These are phyloP conservation scores for Aureobasidium melanogenum DNA, from an alignment of 2,329 filamentous ascomycete species.

Conservation along the genomic window DNA sequence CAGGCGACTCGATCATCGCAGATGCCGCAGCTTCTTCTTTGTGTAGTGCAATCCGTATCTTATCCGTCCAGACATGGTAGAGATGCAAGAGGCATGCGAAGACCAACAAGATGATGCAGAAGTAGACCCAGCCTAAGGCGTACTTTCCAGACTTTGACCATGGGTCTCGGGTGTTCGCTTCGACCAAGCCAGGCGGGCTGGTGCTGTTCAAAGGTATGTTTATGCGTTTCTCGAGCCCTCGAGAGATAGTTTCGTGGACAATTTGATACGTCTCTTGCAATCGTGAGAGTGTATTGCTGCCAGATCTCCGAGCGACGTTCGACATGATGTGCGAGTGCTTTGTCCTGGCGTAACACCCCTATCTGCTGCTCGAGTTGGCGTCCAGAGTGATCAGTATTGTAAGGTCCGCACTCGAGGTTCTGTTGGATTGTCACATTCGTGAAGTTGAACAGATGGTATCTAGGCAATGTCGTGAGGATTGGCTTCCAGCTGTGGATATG, in stretches of 20 bases:
- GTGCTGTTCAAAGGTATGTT: conserved; percentile 48
- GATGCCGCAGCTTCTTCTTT: conserved; percentile 69
- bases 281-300: neutral
- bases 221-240: conserved; percentile 34
- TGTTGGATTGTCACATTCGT: neutral
- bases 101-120: conserved; percentile 63
- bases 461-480: neutral
- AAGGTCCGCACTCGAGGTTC: neutral
- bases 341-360: neutral
- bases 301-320: neutral
- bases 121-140: conserved; percentile 79
- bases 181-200: conserved; percentile 46
- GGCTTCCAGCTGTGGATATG: neutral
- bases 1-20: conserved; percentile 47
- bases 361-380: neutral
- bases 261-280: neutral
- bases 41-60: conserved; percentile 80
- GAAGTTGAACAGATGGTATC: neutral
- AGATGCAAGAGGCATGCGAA: conserved; percentile 60
- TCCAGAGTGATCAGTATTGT: neutral
- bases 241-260: neutral
- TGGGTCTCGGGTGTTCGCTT: conserved; percentile 58
- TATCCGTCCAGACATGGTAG: conserved; percentile 90
- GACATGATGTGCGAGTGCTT: neutral
- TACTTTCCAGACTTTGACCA: conserved; percentile 80